Percentiles rank a stretch among this genome's conserved stretches.
These are phyloP conservation scores for Ilex paraguariensis DNA, from an alignment of 305 asterid species.

Conservation along the genomic window DNA sequence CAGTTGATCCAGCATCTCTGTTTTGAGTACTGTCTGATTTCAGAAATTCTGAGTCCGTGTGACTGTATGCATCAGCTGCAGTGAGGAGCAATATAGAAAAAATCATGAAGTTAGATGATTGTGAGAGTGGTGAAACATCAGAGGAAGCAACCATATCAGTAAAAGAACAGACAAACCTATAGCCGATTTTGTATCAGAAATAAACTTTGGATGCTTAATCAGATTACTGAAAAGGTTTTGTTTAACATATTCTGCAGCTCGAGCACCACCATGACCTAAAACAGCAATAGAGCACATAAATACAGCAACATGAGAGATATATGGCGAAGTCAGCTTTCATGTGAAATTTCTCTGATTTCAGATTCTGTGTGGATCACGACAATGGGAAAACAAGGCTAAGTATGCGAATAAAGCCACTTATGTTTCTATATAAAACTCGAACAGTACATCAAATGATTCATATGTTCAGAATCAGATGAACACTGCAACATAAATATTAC, in stretches of 20 bases:
- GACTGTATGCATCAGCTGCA: slow-evolving; percentile 78
- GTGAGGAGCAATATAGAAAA: slow-evolving; percentile 8
- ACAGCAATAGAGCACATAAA: slow-evolving; percentile 12
- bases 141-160: not conserved
- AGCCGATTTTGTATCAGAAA: slow-evolving; percentile 77
- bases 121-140: not conserved
- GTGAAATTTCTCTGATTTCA: not conserved
- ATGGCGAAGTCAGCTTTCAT: not conserved
- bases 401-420: too few species aligned
- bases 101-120: not conserved
- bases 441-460: too few species aligned
- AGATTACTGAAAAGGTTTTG: slow-evolving; percentile 80
- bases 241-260: slow-evolving; percentile 87
- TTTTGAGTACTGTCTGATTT: slow-evolving; percentile 71
- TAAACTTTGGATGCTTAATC: slow-evolving; percentile 74
- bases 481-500: too few species aligned
- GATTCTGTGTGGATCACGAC: too few species aligned
- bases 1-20: slow-evolving; percentile 89
- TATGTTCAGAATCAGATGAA: too few species aligned
- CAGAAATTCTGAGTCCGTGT: slow-evolving; percentile 79
- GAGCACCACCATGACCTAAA: slow-evolving; percentile 87
- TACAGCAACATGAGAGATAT: not conserved
- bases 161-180: slow-evolving; percentile 38
- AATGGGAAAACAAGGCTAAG: not conserved
- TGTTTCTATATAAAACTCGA: too few species aligned